Evolutionary conservation across 805 yeast genomes (phyloP).

Genomic region (Debaryomyces prosopidis): DNA sequence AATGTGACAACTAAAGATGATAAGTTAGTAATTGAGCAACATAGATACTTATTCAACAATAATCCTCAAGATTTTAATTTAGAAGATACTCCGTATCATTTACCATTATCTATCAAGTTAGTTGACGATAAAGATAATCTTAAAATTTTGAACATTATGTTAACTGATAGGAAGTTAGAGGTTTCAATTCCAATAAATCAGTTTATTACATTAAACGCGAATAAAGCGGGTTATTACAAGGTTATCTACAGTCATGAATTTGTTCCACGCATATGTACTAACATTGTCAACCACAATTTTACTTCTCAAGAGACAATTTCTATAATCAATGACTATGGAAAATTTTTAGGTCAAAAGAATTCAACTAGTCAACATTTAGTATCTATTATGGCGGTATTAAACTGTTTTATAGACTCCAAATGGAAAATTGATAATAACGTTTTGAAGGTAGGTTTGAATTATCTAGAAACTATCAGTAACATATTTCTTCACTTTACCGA

Average conservation of each 20-base stretch:
- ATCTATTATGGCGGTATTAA: constrained; percentile 32
- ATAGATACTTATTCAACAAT: constrained; percentile 27
- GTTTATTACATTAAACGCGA: constrained; percentile 44
- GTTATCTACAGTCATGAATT: constrained; percentile 43
- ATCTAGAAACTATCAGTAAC: constrained; percentile 32
- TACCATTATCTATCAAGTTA: constrained; percentile 53
- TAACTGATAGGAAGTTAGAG: constrained; percentile 43
- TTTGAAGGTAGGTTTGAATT: constrained; percentile 34
- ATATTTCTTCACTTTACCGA: constrained; percentile 31
- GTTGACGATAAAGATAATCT: constrained; percentile 25
- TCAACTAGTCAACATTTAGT: constrained; percentile 22
- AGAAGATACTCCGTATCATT: constrained; percentile 61
- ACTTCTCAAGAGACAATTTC: constrained; percentile 32
- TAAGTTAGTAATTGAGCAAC: constrained; percentile 32
- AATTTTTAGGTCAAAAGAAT: constrained; percentile 28
- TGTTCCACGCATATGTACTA: constrained; percentile 19
- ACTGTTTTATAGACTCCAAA: constrained; percentile 19
- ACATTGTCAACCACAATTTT: constrained; percentile 17
- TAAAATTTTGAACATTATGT: constrained; percentile 35
- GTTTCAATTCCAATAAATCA: constrained; percentile 29
- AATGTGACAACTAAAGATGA: constrained; percentile 10
- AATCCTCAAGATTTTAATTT: constrained; percentile 26
- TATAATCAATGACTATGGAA: constrained; percentile 41
- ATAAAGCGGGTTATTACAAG: constrained; percentile 48
- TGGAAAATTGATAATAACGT: constrained; percentile 30